Evolutionary conservation across 2,329 filamentous ascomycete genomes (phyloP).

Genomic region (Helotiales sp.): DNA sequence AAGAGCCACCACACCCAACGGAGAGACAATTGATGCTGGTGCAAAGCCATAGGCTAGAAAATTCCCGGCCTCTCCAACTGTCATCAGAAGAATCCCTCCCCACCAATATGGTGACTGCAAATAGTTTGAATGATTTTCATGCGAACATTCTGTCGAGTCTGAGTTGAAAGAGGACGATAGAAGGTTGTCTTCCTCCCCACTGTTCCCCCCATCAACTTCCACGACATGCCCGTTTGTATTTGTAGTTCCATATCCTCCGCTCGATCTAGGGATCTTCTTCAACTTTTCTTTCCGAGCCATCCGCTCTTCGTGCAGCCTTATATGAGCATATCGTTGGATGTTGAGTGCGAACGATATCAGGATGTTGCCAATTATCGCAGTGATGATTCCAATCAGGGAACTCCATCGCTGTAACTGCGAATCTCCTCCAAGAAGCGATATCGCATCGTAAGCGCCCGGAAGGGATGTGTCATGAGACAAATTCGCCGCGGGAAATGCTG

Average conservation of each 20-base stretch:
- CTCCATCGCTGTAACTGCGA: conserved; percentile 75
- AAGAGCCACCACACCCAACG: conserved; percentile 92
- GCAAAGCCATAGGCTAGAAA: conserved; percentile 98
- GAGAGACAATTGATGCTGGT: conserved; percentile 95
- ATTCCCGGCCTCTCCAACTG: conserved; percentile 90
- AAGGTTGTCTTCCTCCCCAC: conserved; percentile 55
- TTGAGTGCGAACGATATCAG: conserved; percentile 96
- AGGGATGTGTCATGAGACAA: neutral
- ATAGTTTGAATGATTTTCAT: conserved; percentile 65
- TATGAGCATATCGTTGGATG: conserved; percentile 94
- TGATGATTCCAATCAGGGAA: conserved; percentile 91
- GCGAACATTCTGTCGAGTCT: conserved; percentile 46
- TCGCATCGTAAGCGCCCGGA: neutral
- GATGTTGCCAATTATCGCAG: conserved; percentile 89
- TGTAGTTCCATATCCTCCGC: conserved; percentile 48
- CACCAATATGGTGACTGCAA: conserved; percentile 95
- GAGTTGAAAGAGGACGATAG: conserved; percentile 56
- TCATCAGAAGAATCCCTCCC: conserved; percentile 91
- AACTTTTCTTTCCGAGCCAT: conserved; percentile 61
- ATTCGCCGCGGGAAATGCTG: conserved; percentile 20
- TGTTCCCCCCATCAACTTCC: conserved; percentile 43
- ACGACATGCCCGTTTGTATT: conserved; percentile 29
- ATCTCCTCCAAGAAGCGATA: conserved; percentile 39
- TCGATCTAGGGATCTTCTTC: conserved; percentile 51
- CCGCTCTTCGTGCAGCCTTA: conserved; percentile 76